These are phyloP conservation scores for Ogataea nakhonphanomensis DNA, from an alignment of 805 yeast genomes.

Conservation along the genomic window DNA sequence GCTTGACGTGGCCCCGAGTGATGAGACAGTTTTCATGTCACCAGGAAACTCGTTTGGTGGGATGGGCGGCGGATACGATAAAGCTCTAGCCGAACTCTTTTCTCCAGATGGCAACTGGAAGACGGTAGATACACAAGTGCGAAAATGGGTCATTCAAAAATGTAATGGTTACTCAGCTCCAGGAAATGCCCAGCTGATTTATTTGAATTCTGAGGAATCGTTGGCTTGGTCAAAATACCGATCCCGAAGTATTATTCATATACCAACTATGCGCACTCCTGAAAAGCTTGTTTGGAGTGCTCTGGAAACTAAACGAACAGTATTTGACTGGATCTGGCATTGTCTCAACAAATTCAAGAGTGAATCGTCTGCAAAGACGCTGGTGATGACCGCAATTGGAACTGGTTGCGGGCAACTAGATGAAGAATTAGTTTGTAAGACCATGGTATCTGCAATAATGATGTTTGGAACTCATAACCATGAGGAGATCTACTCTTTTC, in stretches of 20 bases:
- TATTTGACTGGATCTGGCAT: conserved; percentile 40
- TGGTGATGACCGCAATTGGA: conserved; percentile 38
- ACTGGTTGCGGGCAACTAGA: conserved; percentile 40
- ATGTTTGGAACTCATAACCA: conserved; percentile 22
- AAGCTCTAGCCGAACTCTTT: conserved; percentile 32
- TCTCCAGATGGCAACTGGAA: conserved; percentile 15
- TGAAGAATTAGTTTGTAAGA: conserved; percentile 29
- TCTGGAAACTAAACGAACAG: conserved; percentile 17
- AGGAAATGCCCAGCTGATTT: conserved; percentile 29
- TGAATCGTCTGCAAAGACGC: conserved; percentile 19
- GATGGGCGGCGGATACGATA: conserved; percentile 52
- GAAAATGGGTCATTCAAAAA: conserved; percentile 10
- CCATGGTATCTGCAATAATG: conserved; percentile 36
- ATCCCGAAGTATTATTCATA: conserved; percentile 33
- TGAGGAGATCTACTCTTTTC: conserved; percentile 1
- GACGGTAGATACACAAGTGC: conserved; percentile 24
- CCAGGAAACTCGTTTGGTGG: conserved; percentile 52
- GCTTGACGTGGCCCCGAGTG: neutral
- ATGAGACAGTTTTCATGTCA: conserved; percentile 36
- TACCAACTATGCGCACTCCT: conserved; percentile 42
- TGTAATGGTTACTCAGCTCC: conserved; percentile 35
- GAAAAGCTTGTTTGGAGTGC: conserved; percentile 12
- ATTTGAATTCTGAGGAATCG: conserved; percentile 25
- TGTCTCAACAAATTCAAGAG: conserved; percentile 26
- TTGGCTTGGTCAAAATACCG: conserved; percentile 29